A percentile compares a stretch with the other conserved stretches of the same genome.
phyloP scores from a whole-genome alignment of 768 basidiomycete genomes.

The Tulasnella sp. region DNA sequence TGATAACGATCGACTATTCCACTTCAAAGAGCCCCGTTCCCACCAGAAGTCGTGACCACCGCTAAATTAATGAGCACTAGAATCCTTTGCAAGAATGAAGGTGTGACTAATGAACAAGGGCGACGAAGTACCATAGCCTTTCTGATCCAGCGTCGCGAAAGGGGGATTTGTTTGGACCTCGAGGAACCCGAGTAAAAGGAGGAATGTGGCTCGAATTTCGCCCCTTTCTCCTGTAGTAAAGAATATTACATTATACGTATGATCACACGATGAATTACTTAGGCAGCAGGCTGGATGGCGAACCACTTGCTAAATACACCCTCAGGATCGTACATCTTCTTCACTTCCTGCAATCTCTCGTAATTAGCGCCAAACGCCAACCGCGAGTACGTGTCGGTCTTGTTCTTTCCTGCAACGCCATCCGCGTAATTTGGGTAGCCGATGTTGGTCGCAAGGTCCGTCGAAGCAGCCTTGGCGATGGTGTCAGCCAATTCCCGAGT shows the following conservation, averaged over 20 bases:
- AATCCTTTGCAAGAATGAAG: too few relatives aligned
- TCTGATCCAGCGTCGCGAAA: too few relatives aligned
- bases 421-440: conserved; percentile 18
- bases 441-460: conserved; percentile 5
- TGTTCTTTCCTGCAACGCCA: conserved; percentile 3
- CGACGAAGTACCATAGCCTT: too few relatives aligned
- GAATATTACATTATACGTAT: background rate
- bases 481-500: background rate
- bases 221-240: background rate
- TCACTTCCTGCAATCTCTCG: background rate
- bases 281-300: conserved; percentile 5
- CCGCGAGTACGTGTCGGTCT: conserved; percentile 11
- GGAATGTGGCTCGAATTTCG: background rate
- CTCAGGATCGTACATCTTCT: conserved; percentile 16
- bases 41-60: too few relatives aligned
- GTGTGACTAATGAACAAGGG: too few relatives aligned
- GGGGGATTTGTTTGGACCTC: too few relatives aligned
- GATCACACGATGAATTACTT: too few relatives aligned
- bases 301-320: conserved; percentile 17
- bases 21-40: too few relatives aligned
- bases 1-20: too few relatives aligned
- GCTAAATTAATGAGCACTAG: too few relatives aligned
- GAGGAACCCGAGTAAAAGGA: background rate
- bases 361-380: conserved; percentile 14
- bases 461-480: conserved; percentile 4